A percentile compares a stretch with the other conserved stretches of the same genome.
Conservation (phyloP, 371 early-diverging fungal genomes). For the Mucor circinelloides region DNA sequence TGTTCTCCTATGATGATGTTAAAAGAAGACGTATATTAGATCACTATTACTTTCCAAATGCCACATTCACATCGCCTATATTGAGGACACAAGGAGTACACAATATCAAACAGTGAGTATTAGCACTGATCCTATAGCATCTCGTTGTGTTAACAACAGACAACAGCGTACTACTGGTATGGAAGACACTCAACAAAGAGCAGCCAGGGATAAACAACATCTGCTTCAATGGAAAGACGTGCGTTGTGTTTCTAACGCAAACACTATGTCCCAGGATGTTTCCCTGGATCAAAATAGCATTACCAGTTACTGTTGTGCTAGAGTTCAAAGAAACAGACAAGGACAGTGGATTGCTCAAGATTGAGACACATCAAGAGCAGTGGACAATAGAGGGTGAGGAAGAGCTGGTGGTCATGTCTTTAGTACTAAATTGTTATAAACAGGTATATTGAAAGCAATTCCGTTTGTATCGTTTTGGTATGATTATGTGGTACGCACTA, state of each 20-base stretch:
- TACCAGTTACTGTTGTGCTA: conserved; percentile 54
- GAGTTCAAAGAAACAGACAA: conserved; percentile 41
- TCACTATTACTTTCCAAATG: conserved; percentile 42
- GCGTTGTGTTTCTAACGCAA: conserved; percentile 46
- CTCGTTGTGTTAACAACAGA: not conserved
- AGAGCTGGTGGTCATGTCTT: not conserved
- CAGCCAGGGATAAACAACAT: conserved; percentile 49
- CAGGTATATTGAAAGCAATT: conserved; percentile 56
- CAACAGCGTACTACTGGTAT: conserved; percentile 49
- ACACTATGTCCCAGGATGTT: conserved; percentile 52
- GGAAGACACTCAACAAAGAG: conserved; percentile 54
- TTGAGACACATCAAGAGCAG: conserved; percentile 54
- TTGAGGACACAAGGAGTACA: conserved; percentile 50
- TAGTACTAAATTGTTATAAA: not conserved
- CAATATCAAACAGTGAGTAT: conserved; percentile 50
- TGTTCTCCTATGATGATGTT: conserved; percentile 42
- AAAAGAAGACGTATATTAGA: conserved; percentile 41
- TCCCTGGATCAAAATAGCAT: conserved; percentile 43
- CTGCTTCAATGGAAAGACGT: conserved; percentile 46
- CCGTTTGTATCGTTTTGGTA: conserved; percentile 65
- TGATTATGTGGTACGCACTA: conserved; percentile 57
- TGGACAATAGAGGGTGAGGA: conserved; percentile 55
- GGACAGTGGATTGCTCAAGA: conserved; percentile 42
- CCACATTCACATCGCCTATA: conserved; percentile 49
- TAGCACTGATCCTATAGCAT: not conserved